Evolutionary conservation across 495 filamentous ascomycete genomes (phyloP), one percentile per base, ranked within the genome.

Genomic region (Rusavskia elegans): DNA sequence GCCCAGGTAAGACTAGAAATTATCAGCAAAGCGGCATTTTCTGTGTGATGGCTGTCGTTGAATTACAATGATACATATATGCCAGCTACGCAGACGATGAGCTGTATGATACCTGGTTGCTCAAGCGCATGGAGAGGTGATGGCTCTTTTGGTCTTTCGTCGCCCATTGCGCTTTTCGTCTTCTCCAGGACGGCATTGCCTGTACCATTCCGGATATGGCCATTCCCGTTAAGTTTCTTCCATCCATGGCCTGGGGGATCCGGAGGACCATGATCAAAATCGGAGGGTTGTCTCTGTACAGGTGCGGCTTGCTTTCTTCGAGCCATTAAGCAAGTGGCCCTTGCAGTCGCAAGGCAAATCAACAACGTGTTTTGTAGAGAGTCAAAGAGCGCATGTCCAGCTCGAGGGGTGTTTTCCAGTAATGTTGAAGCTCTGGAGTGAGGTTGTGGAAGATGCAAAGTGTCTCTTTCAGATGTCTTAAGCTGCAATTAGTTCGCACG

Each of bases 11-110:
- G 74, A 66, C 92, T 96, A 51, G n/a, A 42, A 35, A 14, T 13
- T 30, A 32, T 27, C 30, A 30, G 27, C 53, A n/a, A 57, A 45
- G 7, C 25, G 5, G 27, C 46, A 35, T 50, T 40, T 1, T 4
- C n/a, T 42, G 11, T 21, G 39, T 2, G n/a, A 42, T 19, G 39
- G 39, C 7, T 8, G 37, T 27, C n/a, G n/a, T n/a, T 40, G 30
- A 29, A 23, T 61, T 79, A 96, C 92, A 98, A 98, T 40, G 87
- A 90, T 36, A 80, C 85, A 63, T 97, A 98, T 55, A 98, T 98
- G 46, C 92, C 92, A 20, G 82, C 83, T 21, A 95, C 85, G 60
- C 89, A 93, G 52, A 94, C 78, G 42, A 86, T 65, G 48, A 98
- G 79, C 61, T 94, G 83, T 63, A 80, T 66, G 41, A 85, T 50